Percentiles rank a stretch among this genome's conserved stretches.
Evolutionary conservation across 2,329 filamentous ascomycete genomes (phyloP).

Genomic region (Aspergillus quadricinctus): DNA sequence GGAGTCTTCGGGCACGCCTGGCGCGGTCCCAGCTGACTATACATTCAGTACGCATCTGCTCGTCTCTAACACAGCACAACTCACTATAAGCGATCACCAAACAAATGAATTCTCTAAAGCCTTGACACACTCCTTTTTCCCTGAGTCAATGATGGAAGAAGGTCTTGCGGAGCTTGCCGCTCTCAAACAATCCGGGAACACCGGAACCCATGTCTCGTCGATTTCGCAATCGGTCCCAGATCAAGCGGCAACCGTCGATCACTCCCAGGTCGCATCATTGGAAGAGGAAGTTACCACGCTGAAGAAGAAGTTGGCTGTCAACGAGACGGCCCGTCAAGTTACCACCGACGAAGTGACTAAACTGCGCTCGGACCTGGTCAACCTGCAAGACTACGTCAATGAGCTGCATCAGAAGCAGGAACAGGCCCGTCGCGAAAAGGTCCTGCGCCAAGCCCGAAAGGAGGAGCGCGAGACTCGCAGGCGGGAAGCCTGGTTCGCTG

Average conservation of each 20-base stretch:
- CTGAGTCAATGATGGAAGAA: conserved; percentile 37
- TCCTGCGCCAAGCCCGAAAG: conserved; percentile 33
- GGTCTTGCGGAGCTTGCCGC: conserved; percentile 36
- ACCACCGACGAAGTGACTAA: conserved; percentile 33
- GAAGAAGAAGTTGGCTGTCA: conserved; percentile 33
- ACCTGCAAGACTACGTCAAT: conserved; percentile 35
- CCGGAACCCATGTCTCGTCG: conserved; percentile 13
- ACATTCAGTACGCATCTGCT: conserved; percentile 38
- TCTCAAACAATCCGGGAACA: conserved; percentile 23
- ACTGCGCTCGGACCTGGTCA: conserved; percentile 32
- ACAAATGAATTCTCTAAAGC: conserved; percentile 32
- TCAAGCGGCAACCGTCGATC: conserved; percentile 19
- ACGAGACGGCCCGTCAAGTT: conserved; percentile 33
- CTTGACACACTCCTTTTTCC: conserved; percentile 37
- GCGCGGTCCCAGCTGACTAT: conserved; percentile 41
- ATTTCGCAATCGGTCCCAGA: conserved; percentile 6
- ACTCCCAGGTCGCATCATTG: conserved; percentile 28
- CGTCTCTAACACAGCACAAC: conserved; percentile 6
- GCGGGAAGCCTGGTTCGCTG: conserved; percentile 42
- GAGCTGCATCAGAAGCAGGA: conserved; percentile 39
- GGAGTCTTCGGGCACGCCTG: conserved; percentile 30
- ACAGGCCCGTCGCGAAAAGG: conserved; percentile 26
- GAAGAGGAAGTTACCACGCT: conserved; percentile 38
- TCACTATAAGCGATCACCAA: background rate
- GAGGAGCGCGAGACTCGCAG: conserved; percentile 38